Base-by-base conservation (phyloP, 2,329 filamentous ascomycete species). In the Didymella lethalis region DNA sequence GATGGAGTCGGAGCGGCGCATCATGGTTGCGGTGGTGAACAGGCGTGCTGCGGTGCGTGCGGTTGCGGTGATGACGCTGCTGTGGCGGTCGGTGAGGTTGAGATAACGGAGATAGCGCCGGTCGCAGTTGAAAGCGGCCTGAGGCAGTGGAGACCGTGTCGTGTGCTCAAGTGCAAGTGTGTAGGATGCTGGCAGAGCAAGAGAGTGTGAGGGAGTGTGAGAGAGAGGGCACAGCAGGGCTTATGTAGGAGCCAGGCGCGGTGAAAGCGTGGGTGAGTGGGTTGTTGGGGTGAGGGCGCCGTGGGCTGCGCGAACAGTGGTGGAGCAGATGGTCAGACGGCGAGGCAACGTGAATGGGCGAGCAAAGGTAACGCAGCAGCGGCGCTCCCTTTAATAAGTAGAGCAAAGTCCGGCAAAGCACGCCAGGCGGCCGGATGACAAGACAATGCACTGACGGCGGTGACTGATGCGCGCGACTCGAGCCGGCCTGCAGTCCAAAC, bases 1-100 rank as follows among this genome's bases (percentile, higher is more conserved):
- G 69, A 80, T 75, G 67, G 77, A 74, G 77, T 70, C 63, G 48
- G 74, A 65, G 64, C 72, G 72, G 60, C 62, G 71, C 76, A 77
- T 76, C 75, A 77, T 76, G 51, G 29, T 69, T 63, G 67, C 45
- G 62, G 57, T 46, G 43, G 14, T 44, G 41, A 25, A 28, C 12
- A 26, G 40, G 51, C 48, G 41, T 53, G 43, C 25, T 57, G 59
- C 25, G 48, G 57, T 49, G 50, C 14, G 41, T 44, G 11, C 25
- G 36, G 25, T 25, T 48, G 48, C 28, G 51, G 26, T 49, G 57
- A 52, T 54, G 60, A 50, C 45, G 57, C 31, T 53, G 41, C 31
- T 48, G 49, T 32, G 52, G 40, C 32, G 47, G 41, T 28, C 26
- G 48, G 28, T 44, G 25, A 53, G 25, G 44, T 28, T 36, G 38